Evolutionary conservation across 257 asterid genomes (phyloP).

Genomic region (Solanum pinnatisectum): DNA sequence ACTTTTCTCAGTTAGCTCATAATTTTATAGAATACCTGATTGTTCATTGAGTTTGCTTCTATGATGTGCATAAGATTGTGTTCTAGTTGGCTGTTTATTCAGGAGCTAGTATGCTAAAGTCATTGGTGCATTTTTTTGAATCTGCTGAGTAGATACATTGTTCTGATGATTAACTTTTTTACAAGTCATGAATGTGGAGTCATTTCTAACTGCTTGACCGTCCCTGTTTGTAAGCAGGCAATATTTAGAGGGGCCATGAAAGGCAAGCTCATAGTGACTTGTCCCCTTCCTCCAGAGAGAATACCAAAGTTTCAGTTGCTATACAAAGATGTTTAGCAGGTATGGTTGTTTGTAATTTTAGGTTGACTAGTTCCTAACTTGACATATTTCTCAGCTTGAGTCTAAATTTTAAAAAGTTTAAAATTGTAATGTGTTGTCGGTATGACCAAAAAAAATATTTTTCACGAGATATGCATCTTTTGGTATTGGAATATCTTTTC

Average conservation of each 20-base stretch:
- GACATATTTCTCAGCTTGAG: background rate
- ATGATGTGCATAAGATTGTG: background rate
- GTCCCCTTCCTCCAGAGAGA: slow-evolving; percentile 84
- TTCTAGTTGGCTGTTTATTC: background rate
- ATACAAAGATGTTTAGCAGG: slow-evolving; percentile 64
- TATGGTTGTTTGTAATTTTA: background rate
- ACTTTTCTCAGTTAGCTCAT: background rate
- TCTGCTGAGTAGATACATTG: background rate
- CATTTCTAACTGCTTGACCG: background rate
- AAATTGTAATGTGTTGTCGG: background rate
- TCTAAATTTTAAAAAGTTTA: background rate
- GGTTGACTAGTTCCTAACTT: background rate
- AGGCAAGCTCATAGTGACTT: slow-evolving; percentile 78
- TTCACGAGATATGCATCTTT: background rate
- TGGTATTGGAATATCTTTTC: background rate
- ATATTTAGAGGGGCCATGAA: slow-evolving; percentile 91
- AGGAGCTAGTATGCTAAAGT: background rate
- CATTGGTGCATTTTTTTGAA: background rate
- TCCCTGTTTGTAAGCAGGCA: slow-evolving; percentile 41
- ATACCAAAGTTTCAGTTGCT: slow-evolving; percentile 80
- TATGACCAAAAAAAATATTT: background rate
- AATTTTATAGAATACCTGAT: background rate
- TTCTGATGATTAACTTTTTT: background rate
- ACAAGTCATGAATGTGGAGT: background rate
- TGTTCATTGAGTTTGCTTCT: background rate